Percentiles rank a stretch among this genome's conserved stretches.
These are phyloP conservation scores for Cercospora sp. DNA, from an alignment of 2,329 filamentous ascomycete genomes.

Conservation along the genomic window DNA sequence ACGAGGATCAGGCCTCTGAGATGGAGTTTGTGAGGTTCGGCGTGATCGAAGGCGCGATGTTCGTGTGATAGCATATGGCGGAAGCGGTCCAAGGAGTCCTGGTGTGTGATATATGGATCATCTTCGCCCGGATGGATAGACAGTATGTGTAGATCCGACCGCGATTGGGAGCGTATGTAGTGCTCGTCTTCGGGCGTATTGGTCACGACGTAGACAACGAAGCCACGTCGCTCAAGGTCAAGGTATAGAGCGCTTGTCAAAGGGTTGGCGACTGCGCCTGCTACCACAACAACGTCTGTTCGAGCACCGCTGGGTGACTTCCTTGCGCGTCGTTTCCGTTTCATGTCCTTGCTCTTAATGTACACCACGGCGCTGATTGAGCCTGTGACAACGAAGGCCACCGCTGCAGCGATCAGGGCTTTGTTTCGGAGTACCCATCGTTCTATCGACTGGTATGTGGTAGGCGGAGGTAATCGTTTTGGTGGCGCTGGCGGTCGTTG, in stretches of 20 bases:
- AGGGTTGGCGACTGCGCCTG: constrained; percentile 81
- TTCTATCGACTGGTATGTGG: constrained; percentile 59
- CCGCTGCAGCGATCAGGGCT: constrained; percentile 67
- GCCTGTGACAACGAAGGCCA: constrained; percentile 69
- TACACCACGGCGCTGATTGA: constrained; percentile 50
- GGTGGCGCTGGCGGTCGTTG: constrained; percentile 47
- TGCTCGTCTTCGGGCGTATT: constrained; percentile 82
- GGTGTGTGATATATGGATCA: constrained; percentile 67
- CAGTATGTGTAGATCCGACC: constrained; percentile 78
- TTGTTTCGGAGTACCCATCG: constrained; percentile 74
- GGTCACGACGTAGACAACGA: constrained; percentile 89
- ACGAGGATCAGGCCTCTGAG: constrained; percentile 81
- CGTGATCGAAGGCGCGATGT: constrained; percentile 73
- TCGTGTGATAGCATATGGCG: constrained; percentile 69
- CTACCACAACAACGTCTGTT: constrained; percentile 82
- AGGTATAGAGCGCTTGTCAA: constrained; percentile 79
- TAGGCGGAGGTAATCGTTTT: constrained; percentile 43
- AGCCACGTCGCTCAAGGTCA: constrained; percentile 87
- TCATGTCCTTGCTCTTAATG: constrained; percentile 61
- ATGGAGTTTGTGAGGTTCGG: constrained; percentile 71
- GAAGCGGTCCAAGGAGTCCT: constrained; percentile 67
- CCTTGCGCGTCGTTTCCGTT: constrained; percentile 70
- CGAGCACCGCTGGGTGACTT: constrained; percentile 80
- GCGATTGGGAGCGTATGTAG: constrained; percentile 71
- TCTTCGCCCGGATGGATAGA: constrained; percentile 60